Percentiles rank a stretch among this genome's conserved stretches.
Conservation (phyloP, 208 protist genomes). For the Leishmania arabica region DNA sequence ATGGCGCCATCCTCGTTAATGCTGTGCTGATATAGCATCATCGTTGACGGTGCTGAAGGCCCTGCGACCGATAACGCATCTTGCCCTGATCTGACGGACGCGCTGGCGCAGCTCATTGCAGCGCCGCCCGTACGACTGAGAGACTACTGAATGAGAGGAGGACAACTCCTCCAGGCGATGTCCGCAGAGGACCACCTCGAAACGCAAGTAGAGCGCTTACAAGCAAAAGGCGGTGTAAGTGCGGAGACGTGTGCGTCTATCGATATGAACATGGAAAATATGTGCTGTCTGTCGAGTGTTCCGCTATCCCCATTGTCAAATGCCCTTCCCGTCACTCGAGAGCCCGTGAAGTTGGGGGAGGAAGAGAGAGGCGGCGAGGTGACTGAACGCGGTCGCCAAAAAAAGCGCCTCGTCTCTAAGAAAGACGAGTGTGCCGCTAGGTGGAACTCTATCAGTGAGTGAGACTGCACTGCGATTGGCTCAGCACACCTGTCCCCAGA, state of each 20-base stretch:
- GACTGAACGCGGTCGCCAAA: background rate
- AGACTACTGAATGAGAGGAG: background rate
- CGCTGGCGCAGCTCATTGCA: conserved; percentile 17
- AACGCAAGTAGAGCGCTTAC: background rate
- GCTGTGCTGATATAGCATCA: background rate
- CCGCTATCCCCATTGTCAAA: background rate
- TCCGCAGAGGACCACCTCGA: background rate
- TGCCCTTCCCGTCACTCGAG: background rate
- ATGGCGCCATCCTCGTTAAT: conserved; percentile 16
- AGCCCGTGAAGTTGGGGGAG: background rate
- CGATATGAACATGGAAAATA: background rate
- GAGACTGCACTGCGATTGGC: background rate
- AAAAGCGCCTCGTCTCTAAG: background rate
- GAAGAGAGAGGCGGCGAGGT: background rate
- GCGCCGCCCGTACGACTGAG: background rate
- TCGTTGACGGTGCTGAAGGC: background rate
- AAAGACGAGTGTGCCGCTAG: background rate
- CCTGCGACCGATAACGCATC: background rate
- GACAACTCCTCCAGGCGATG: background rate
- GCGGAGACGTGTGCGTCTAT: background rate
- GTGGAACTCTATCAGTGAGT: background rate
- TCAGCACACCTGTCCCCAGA: background rate
- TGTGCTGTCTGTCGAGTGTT: background rate
- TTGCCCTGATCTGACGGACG: too few relatives aligned
- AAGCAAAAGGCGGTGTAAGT: background rate